Percentiles rank a stretch among this genome's conserved stretches.
Conservation (phyloP, 2,329 filamentous ascomycete genomes). For the Epichloe brachyelytri region DNA sequence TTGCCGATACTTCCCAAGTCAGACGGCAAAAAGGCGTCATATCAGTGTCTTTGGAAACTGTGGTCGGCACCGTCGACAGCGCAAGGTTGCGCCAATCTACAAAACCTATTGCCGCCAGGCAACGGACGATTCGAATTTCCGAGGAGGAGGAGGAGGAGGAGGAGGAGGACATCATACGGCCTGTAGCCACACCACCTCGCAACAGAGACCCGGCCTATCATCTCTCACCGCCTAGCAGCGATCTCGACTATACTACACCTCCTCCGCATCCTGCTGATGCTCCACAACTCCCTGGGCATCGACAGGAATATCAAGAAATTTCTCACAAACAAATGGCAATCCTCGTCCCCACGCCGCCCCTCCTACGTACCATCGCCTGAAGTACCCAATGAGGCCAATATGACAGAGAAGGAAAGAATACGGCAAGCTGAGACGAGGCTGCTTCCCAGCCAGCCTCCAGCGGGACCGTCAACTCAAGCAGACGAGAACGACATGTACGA, state of each 20-base stretch:
- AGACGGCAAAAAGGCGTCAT: constrained; percentile 88
- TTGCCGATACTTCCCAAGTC: constrained; percentile 78
- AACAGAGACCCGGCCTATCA: constrained; percentile 6
- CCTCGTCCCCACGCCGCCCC: constrained; percentile 18
- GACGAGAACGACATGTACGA: constrained; percentile 40
- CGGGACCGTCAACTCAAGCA: constrained; percentile 24
- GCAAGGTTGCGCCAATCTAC: constrained; percentile 22
- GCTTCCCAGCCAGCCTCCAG: constrained; percentile 61
- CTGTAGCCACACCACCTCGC: constrained; percentile 8
- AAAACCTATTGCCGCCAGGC: constrained; percentile 12
- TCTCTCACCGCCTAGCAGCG: constrained; percentile 21
- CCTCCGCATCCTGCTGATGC: constrained; percentile 8
- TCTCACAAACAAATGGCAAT: constrained; percentile 10
- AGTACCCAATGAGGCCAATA: constrained; percentile 42
- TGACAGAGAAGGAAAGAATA: constrained; percentile 73
- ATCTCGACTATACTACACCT: constrained; percentile 5
- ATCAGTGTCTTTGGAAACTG: constrained; percentile 69
- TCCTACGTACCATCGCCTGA: constrained; percentile 48
- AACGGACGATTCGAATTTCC: constrained; percentile 15
- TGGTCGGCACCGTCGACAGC: constrained; percentile 78
- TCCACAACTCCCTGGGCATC: background rate
- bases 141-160: constrained; percentile 15
- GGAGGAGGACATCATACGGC: constrained; percentile 9
- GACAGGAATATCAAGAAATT: constrained; percentile 3
- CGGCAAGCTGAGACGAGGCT: constrained; percentile 65